Evolutionary conservation across 257 asterid genomes (phyloP), one percentile per base, ranked within the genome.

Genomic region (Ilex aquifolium): DNA sequence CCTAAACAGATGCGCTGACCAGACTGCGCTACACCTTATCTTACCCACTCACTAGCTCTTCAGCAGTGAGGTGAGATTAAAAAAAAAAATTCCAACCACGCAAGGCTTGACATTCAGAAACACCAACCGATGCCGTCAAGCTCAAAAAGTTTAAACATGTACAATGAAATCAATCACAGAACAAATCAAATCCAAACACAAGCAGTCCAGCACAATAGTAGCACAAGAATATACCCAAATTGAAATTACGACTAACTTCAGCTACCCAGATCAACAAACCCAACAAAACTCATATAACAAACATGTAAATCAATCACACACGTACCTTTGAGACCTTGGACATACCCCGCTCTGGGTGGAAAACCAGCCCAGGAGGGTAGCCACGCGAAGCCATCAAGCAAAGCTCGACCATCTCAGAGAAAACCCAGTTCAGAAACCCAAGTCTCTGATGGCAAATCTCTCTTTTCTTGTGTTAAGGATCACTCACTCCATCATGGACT

Each of bases 341-440:
- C 0, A 71, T 67, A 53, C 44, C 61, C 68, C 64, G 85, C 44
- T 82, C 96, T 1, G 78, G 72, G 54, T 80, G 73, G 61, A 75
- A 64, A 63, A 70, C 59, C 50, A 74, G 61, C 29, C 82, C 81
- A 57, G 82, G 76, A 52, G 80, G 87, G 75, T 60, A 76, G 56
- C 84, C 86, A 72, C 76, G 82, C 51, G 92, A 87, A 76, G 97
- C 88, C 91, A 87, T 77, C 80, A 83, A 71, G 68, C 80, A 81
- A 16, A 76, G 76, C 78, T 88, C 89, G 69, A 67, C 82, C 88
- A 76, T 84, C 17, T 65, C 60, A 56, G 63, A 65, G 68, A 71
- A 65, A 44, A 71, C 65, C 64, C 64, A 61, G 31, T 44, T 40
- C 46, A 52, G 69, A 70, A 69, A 66, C 70, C 63, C 69, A 21